Percentiles rank a stretch among this genome's conserved stretches.
Evolutionary conservation across 2,329 filamentous ascomycete genomes (phyloP).

Genomic region (Aspergillus terreus): DNA sequence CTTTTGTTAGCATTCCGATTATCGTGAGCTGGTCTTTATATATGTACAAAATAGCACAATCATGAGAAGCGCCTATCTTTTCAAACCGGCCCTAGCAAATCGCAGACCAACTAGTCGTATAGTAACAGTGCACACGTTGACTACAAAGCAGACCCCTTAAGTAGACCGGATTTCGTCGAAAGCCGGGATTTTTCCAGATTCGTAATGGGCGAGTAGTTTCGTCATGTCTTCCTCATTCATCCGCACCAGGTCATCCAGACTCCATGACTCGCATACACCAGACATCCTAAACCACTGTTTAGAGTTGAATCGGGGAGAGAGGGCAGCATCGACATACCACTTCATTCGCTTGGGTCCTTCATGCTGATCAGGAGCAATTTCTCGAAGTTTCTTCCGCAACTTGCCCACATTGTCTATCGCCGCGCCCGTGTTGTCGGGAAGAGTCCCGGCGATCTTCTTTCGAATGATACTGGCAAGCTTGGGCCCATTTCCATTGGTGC

Average conservation of each 20-base stretch:
- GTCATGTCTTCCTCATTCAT: constrained; percentile 85
- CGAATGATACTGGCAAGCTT: constrained; percentile 84
- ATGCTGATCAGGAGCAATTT: constrained; percentile 66
- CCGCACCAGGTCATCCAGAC: constrained; percentile 75
- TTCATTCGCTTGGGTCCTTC: constrained; percentile 86
- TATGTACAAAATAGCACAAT: constrained; percentile 11
- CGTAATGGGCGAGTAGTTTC: constrained; percentile 72
- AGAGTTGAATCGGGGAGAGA: background rate
- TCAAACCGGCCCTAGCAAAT: background rate
- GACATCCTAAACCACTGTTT: constrained; percentile 65
- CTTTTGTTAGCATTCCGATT: constrained; percentile 2
- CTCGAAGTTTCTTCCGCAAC: constrained; percentile 73
- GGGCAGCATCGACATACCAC: constrained; percentile 57
- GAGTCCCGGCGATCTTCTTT: constrained; percentile 69
- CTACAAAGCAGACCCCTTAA: constrained; percentile 1
- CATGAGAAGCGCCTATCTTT: constrained; percentile 1
- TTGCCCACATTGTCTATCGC: constrained; percentile 82
- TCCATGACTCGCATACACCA: constrained; percentile 82
- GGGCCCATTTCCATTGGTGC: constrained; percentile 94
- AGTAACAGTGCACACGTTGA: background rate
- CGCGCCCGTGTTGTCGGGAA: constrained; percentile 76
- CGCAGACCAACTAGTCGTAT: no score
- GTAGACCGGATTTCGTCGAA: constrained; percentile 31
- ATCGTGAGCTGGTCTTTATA: constrained; percentile 7
- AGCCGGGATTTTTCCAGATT: constrained; percentile 34